Percentiles rank a stretch among this genome's conserved stretches.
These are phyloP conservation scores for Scedosporium boydii DNA, from an alignment of 2,329 filamentous ascomycete genomes.

Conservation along the genomic window DNA sequence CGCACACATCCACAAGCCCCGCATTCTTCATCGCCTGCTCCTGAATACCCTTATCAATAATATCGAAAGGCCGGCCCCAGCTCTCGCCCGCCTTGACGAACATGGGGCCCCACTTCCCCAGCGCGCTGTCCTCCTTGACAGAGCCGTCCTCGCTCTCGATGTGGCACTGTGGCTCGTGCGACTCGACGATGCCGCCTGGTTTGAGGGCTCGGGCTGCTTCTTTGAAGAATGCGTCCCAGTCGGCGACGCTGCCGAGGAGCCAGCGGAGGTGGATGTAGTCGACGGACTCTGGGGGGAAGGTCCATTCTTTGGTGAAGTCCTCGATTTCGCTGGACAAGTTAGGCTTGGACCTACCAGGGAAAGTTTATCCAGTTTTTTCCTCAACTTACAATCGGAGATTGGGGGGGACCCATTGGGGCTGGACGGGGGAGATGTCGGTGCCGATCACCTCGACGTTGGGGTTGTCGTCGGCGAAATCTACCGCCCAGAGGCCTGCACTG, in stretches of 20 bases:
- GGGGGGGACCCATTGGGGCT: slow-evolving; percentile 39
- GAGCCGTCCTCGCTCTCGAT: slow-evolving; percentile 15
- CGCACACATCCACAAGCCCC: too few species aligned
- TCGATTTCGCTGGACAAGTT: not conserved
- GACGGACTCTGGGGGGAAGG: not conserved
- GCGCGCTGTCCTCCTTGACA: slow-evolving; percentile 2
- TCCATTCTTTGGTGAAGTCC: not conserved
- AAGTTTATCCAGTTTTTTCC: too few species aligned
- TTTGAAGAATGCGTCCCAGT: slow-evolving; percentile 23
- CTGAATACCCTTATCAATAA: too few species aligned
- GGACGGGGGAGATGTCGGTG: slow-evolving; percentile 47
- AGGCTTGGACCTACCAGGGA: too few species aligned
- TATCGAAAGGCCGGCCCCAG: too few species aligned
- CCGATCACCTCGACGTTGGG: slow-evolving; percentile 35
- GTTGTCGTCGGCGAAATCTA: slow-evolving; percentile 14
- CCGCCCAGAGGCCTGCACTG: too few species aligned
- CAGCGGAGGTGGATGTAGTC: not conserved
- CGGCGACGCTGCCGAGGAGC: not conserved
- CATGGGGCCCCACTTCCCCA: too few species aligned
- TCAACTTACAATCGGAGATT: slow-evolving; percentile 20
- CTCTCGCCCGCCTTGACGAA: too few species aligned
- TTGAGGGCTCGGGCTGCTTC: slow-evolving; percentile 18
- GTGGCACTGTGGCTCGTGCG: slow-evolving; percentile 24
- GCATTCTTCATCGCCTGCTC: too few species aligned
- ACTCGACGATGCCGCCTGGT: slow-evolving; percentile 31